Evolutionary conservation across 345 rosid genomes (phyloP).

Genomic region (Capsella bursapastoris): DNA sequence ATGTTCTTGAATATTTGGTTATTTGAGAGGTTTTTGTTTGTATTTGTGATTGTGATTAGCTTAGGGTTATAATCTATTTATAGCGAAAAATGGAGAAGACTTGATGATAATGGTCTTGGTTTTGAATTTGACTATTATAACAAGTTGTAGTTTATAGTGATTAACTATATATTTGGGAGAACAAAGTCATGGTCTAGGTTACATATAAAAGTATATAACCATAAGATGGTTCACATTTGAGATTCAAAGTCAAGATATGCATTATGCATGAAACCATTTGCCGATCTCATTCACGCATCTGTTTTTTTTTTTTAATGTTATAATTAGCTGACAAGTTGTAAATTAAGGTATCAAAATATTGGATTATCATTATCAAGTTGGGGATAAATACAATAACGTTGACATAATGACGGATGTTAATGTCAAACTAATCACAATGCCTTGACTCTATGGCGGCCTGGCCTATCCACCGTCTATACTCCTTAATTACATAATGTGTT

Average conservation of each 20-base stretch:
- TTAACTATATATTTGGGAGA: slow-evolving; percentile 19
- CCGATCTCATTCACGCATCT: not conserved
- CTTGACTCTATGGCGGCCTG: not conserved
- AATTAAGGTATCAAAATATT: not conserved
- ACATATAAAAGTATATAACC: not conserved
- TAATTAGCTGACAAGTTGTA: not conserved
- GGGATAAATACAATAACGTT: not conserved
- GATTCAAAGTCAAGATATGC: slow-evolving; percentile 28
- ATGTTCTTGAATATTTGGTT: slow-evolving; percentile 4
- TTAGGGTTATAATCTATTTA: slow-evolving; percentile 8
- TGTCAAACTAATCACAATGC: slow-evolving; percentile 2
- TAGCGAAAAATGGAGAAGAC: slow-evolving; percentile 8
- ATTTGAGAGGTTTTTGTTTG: slow-evolving; percentile 10
- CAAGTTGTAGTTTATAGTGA: slow-evolving; percentile 23
- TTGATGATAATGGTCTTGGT: slow-evolving; percentile 5
- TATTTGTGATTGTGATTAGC: not conserved
- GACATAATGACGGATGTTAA: slow-evolving; percentile 7
- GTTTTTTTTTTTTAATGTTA: not conserved
- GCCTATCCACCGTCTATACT: not conserved
- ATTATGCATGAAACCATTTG: not conserved
- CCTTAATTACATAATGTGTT: not conserved
- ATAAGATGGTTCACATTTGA: slow-evolving; percentile 11
- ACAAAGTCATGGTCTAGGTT: not conserved
- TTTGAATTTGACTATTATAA: slow-evolving; percentile 17
- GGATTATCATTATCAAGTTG: not conserved